Evolutionary conservation across 306 rosid genomes (phyloP), one percentile per base, ranked within the genome.

Genomic region (Medicago lupulina): DNA sequence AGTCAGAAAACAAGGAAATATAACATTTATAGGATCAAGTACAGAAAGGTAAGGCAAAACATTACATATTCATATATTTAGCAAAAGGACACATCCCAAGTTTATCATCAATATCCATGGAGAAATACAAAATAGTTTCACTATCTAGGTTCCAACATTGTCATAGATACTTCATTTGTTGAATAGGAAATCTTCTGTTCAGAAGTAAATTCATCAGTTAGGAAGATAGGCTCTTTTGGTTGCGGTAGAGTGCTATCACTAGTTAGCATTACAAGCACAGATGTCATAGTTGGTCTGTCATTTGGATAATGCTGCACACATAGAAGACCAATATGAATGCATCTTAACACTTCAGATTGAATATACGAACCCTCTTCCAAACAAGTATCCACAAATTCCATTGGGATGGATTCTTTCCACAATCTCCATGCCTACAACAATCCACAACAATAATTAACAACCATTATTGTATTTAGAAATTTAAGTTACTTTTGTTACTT

Each of bases 221-320:
- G 55, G 59, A 76, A 55, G 17, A 10, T 23, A 15, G 74, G 67
- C 6, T 53, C 47, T 12, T 76, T 67, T 1, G 65, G 80, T 12
- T 62, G 57, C n/a, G 78, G 36, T 21, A 79, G 49, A 4, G 6
- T 46, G 64, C 9, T 50, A 0, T 72, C 78, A 16, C 68, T 51
- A 10, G 39, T 62, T 43, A 79, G 31, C 82, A 79, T 79, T 19
- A 64, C 39, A 53, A 64, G n/a, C 67, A 79, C 51, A 8, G 39
- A 51, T 51, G 82, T 44, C 82, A 79, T 79, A 19, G 46, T 63
- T 51, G 78, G 82, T 12, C 78, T 79, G 16, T 79, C 82, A 6
- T 63, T 10, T 0, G 74, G 78, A 53, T 41, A 50, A 6, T 71
- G 78, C 9, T 71, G 82, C 3, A 64, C 38, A 41, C 82, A 79